Evolutionary conservation across 148 eudicot genomes (phyloP), one percentile per base, ranked within the genome.

Genomic region (Chenopodium berlandieri): DNA sequence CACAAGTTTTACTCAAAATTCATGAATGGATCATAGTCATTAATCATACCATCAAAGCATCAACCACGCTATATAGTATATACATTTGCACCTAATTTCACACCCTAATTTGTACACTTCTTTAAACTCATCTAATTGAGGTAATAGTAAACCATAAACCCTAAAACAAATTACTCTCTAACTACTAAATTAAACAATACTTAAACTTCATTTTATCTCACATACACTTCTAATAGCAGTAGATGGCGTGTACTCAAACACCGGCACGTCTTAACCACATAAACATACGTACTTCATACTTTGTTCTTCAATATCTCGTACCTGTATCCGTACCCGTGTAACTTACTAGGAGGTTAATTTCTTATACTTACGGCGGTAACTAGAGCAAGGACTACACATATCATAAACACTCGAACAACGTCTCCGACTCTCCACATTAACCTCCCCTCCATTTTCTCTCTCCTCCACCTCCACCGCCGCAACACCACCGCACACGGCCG

Each of bases 281-380:
- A 2, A 17, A 17, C 62, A 56, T 19, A 4, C 16, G 7, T 17
- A 12, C 3, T 50, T 50, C 54, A 6, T 17, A 12, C 3, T 50
- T 50, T 14, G 16, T 40, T 5, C 44, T 40, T 12, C 40, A 37
- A 37, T 1, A 64, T 30, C 48, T 13, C 52, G 30, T 54, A 16
- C 7, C n/a, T 13, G 7, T 2, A 17, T 4, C 4, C 4, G 62
- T 56, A 17, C 4, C 22, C 19, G 62, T 56, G 16, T 5, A 56
- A 56, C 62, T 14, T 56, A 56, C 63, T 85, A 83, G 2, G 48
- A 48, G 37, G 80, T 78, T 64, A 87, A 79, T 66, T 78, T 87
- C 70, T 25, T 47, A 68, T 82, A 87, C 82, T 84, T 82, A 71
- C 79, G 78, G 23, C 50, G 82, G 47, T 47, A 30, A 78, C 70